A percentile compares a stretch with the other conserved stretches of the same genome.
Evolutionary conservation across 2,329 filamentous ascomycete species (phyloP).

Genomic region (Aspergillaceae sp.): DNA sequence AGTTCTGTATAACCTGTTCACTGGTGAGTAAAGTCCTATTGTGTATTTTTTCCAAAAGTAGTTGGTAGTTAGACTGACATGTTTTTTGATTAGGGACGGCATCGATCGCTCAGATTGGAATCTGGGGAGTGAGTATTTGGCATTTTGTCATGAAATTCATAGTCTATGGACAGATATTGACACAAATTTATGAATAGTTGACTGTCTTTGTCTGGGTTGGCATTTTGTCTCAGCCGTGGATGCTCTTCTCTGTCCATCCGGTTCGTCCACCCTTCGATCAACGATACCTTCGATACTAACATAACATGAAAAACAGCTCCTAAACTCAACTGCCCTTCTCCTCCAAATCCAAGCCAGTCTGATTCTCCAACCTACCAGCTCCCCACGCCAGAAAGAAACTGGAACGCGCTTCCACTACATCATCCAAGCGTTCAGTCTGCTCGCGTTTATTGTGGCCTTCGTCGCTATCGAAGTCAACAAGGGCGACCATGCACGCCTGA

Average conservation of each 20-base stretch:
- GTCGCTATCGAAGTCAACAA: conserved; percentile 64
- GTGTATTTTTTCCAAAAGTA: background rate
- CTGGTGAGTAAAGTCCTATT: conserved; percentile 48
- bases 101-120: conserved; percentile 68
- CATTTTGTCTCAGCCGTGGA: conserved; percentile 61
- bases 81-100: conserved; percentile 57
- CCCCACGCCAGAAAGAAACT: conserved; percentile 60
- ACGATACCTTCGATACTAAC: background rate
- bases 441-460: conserved; percentile 34
- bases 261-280: conserved; percentile 41
- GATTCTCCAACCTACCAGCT: conserved; percentile 78
- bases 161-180: background rate
- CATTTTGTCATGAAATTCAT: background rate
- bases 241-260: conserved; percentile 83
- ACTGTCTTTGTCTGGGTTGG: conserved; percentile 67
- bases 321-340: conserved; percentile 59
- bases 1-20: conserved; percentile 62
- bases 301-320: conserved; percentile 27
- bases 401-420: conserved; percentile 58
- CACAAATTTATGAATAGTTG: conserved; percentile 40
- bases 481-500: conserved; percentile 57
- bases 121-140: conserved; percentile 51
- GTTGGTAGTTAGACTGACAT: background rate
- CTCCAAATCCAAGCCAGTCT: conserved; percentile 72
- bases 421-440: conserved; percentile 52